These are phyloP conservation scores for Ceriops decandra DNA, from an alignment of 345 rosid genomes.

Conservation along the genomic window DNA sequence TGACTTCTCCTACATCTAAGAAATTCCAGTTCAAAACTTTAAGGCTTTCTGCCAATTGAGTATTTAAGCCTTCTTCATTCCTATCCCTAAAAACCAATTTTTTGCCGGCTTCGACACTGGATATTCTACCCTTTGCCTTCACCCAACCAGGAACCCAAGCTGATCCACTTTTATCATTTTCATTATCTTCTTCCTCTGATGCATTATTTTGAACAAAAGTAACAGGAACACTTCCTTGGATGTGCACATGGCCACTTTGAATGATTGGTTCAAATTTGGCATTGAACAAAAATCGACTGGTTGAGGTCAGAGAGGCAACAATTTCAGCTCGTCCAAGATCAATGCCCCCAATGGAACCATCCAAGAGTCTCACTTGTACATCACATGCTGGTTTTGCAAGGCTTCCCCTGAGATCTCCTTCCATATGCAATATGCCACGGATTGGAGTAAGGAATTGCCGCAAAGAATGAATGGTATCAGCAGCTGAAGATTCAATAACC, in stretches of 20 bases:
- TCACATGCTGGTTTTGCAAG: slow-evolving; percentile 95
- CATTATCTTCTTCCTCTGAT: slow-evolving; percentile 59
- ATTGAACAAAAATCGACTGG: slow-evolving; percentile 86
- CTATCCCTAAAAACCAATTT: slow-evolving; percentile 63
- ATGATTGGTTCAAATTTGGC: slow-evolving; percentile 86
- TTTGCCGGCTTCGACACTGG: slow-evolving; percentile 46
- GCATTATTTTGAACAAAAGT: slow-evolving; percentile 55
- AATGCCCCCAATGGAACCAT: slow-evolving; percentile 92
- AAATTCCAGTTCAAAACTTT: slow-evolving; percentile 87
- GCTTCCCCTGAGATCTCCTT: slow-evolving; percentile 97
- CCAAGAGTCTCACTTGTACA: slow-evolving; percentile 91
- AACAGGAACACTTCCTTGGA: slow-evolving; percentile 95
- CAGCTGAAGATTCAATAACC: slow-evolving; percentile 86
- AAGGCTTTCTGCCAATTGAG: slow-evolving; percentile 82
- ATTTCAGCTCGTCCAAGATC: slow-evolving; percentile 95
- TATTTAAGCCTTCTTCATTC: slow-evolving; percentile 83
- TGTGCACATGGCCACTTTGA: slow-evolving; percentile 93
- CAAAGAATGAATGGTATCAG: slow-evolving; percentile 74
- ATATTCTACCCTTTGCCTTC: slow-evolving; percentile 57
- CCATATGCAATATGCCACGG: slow-evolving; percentile 92
- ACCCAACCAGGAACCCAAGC: slow-evolving; percentile 69
- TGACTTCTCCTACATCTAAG: slow-evolving; percentile 90
- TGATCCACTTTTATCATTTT: slow-evolving; percentile 49
- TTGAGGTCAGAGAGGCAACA: slow-evolving; percentile 87
- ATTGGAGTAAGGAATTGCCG: slow-evolving; percentile 80